phyloP scores from a whole-genome alignment of 805 yeast genomes.

The Ogataea polymorpha region DNA sequence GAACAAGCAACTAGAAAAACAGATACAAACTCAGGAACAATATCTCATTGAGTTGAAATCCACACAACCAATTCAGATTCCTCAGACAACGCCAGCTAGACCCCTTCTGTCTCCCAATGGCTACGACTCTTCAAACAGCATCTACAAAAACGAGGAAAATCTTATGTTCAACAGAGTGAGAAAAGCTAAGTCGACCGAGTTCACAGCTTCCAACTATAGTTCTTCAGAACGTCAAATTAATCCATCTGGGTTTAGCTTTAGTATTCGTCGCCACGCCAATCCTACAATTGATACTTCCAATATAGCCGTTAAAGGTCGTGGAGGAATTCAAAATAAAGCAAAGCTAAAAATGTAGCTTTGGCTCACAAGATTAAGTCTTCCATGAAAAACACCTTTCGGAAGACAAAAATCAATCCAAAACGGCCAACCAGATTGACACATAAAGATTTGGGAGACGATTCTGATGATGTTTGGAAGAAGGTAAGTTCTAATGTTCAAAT shows the following conservation, averaged over 20 bases:
- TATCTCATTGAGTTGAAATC: conserved; percentile 16
- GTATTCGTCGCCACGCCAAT: conserved; percentile 13
- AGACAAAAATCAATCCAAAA: conserved; percentile 8
- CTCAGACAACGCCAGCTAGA: conserved; percentile 2
- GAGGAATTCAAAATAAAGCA: conserved; percentile 25
- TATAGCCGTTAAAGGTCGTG: conserved; percentile 24
- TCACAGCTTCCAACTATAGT: neutral
- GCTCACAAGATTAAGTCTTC: neutral
- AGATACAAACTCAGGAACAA: conserved; percentile 16
- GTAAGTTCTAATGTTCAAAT: conserved; percentile 7
- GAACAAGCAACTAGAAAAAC: conserved; percentile 10
- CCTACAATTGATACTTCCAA: conserved; percentile 15
- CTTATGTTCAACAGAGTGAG: neutral
- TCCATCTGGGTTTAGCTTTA: conserved; percentile 10
- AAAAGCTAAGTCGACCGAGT: neutral
- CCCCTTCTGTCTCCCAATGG: neutral
- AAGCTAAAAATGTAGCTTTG: conserved; percentile 20
- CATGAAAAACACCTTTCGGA: conserved; percentile 1
- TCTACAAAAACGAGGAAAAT: neutral
- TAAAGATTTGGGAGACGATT: conserved; percentile 22
- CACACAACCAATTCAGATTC: conserved; percentile 27
- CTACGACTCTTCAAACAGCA: neutral
- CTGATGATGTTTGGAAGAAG: conserved; percentile 25
- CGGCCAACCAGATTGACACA: neutral
- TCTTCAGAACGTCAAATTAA: neutral